Evolutionary conservation across 306 rosid species (phyloP), one percentile per base, ranked within the genome.

Genomic region (Clitoria ternatea): DNA sequence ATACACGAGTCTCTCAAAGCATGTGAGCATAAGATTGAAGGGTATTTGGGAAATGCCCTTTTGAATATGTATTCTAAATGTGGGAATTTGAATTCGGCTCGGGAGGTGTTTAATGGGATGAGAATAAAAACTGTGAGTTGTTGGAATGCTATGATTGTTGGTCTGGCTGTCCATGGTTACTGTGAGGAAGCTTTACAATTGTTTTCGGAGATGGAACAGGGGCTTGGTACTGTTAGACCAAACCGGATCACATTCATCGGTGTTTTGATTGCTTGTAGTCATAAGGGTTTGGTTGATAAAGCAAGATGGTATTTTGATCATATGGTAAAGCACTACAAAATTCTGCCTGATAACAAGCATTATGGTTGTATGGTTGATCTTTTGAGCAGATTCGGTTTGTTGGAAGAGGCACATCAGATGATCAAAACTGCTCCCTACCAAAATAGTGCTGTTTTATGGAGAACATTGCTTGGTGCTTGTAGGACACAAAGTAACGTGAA

Each of bases 61-160:
- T 60, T 85, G 35, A 90, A 89, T 72, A 85, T 81, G 96, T 85
- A 87, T 50, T 72, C 82, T n/a, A 89, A 89, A 81, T 85, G 89
- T 66, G 96, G 92, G 62, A 75, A 85, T 27, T 52, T 89, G 80
- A 83, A 43, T 69, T 66, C 79, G 43, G 96, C 92, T 53, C 64
- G 84, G 86, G 84, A 83, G 61, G 79, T 83, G 60, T 87, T 89
- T 54, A 67, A 63, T 56, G 85, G 80, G 66, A 66, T 83, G 83
- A 80, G 68, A 73, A 82, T 87, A 77, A 89, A 73, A 71, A 83
- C 86, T 1, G 53, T 67, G 9, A 84, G 96, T 62, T 85, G 87
- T 72, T 89, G 92, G 92, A 87, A 87, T 72, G 89, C 87, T 5
- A 89, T 87, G 92, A 78, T 89, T 12, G 77, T 85, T 65, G 96